Evolutionary conservation across 2,329 filamentous ascomycete genomes (phyloP), one percentile per base, ranked within the genome.

Genomic region (Colletotrichum echinochloae): DNA sequence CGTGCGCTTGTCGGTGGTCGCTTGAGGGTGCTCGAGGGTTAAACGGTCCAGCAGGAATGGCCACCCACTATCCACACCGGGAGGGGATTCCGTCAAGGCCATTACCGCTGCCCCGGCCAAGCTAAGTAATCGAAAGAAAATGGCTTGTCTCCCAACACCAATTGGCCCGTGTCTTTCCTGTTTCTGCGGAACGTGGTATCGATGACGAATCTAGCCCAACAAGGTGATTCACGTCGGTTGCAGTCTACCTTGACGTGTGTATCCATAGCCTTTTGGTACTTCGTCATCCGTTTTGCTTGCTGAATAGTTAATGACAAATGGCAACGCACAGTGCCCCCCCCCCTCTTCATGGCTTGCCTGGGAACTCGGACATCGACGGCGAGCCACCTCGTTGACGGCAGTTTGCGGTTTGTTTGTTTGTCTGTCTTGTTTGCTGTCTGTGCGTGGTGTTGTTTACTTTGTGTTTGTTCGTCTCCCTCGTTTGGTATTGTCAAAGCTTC

Each of bases 151-250:
- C 41, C 52, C 51, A 41, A 23, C 28, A 39, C 30, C 14, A 59
- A 60, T 65, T 60, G 54, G 51, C 44, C 52, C 61, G 37, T 69
- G 52, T 60, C 30, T 35, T 46, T 33, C 30, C 33, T 35, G 26
- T 44, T 16, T 26, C 14, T 12, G 44, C 41, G 11, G 20, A 26
- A 49, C 39, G 35, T 56, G 51, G 52, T 44, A 46, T 67, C 41
- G 59, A 20, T 35, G 41, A 33, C 44, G 41, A 54, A 46, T 69
- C 44, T 35, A 14, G 7, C 52, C 62, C 55, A 62, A 66, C 66
- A 70, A 60, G 62, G 66, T 48, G 52, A 70, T 60, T 55, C 62
- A 66, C 62, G 66, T 60, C 62, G 66, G 61, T 60, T 28, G 20
- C 56, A n/a, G n/a, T 52, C 44, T 52, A 48, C 46, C 63, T 60